Base-by-base conservation (phyloP, 176 grass and related monocot genomes). In the Oryza glumipatula region DNA sequence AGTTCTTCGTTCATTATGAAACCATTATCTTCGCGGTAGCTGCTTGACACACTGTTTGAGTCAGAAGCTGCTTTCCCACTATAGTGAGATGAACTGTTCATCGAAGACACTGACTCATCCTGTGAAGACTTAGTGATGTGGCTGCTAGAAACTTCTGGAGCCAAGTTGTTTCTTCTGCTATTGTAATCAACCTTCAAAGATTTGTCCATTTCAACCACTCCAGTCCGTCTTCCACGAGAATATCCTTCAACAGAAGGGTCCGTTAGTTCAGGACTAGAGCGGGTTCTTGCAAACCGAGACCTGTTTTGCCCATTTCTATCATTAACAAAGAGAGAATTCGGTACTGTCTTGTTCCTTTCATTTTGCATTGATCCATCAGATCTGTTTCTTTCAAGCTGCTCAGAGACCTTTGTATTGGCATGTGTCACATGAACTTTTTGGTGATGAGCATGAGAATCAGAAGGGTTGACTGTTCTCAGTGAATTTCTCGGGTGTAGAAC, bases 231-330 rank as follows among this genome's bases (percentile, higher is more conserved):
- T 64, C 80, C 88, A 28, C 30, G 83, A 85, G 89, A 82, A 54
- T 90, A 88, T n/a, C 80, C 88, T 79, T 93, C 90, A 46, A 81
- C 22, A 67, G 92, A 94, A 86, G 88, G 83, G 16, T 86, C 92
- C 67, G 92, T 91, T 80, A 98, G 82, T 70, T 94, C 95, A 80
- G 95, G 95, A 81, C 92, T 94, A 68, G 95, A 98, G 56, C 76
- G 91, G 32, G 92, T 94, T 88, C 92, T 90, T 83, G 84, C 92
- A 88, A 98, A 98, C 28, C 86, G 87, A 70, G 84, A 86, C 82
- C 56, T 88, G 51, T 67, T 90, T 78, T 91, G 73, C 30, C 89
- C 88, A 85, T 89, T 90, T 81, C 54, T 83, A 32, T 85, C 85
- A 46, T 86, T 90, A 5, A 74, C n/a, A 72, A 86, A 82, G 58